Evolutionary conservation across 441 rosid species (phyloP).

Genomic region (Pelargonium cotyledonis): DNA sequence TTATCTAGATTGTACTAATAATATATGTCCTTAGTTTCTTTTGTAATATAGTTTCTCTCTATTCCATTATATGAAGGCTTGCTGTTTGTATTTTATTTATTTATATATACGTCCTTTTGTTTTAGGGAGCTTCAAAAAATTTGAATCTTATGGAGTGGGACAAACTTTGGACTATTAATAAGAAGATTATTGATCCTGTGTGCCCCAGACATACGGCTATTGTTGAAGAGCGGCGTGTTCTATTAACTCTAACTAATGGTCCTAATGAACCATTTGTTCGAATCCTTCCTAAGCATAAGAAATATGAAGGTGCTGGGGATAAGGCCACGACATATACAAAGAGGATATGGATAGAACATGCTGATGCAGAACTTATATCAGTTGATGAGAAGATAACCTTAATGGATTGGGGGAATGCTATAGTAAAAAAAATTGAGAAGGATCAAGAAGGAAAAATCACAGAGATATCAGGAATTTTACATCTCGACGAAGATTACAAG

Average conservation of each 20-base stretch:
- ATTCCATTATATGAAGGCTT: too few species aligned
- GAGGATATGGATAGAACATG: conserved; percentile 71
- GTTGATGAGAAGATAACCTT: conserved; percentile 69
- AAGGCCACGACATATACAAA: conserved; percentile 75
- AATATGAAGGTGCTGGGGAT: conserved; percentile 85
- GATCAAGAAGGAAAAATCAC: conserved; percentile 52
- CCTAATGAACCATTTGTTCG: conserved; percentile 75
- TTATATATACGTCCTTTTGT: neutral
- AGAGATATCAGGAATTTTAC: conserved; percentile 54
- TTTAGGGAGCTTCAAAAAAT: conserved; percentile 83
- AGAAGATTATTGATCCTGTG: conserved; percentile 86
- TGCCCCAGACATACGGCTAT: conserved; percentile 96
- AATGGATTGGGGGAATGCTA: conserved; percentile 98
- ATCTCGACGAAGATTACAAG: conserved; percentile 91
- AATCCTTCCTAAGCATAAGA: conserved; percentile 76
- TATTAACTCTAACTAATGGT: conserved; percentile 57
- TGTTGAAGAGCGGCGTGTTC: conserved; percentile 50
- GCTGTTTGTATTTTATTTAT: neutral
- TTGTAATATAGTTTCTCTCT: too few species aligned
- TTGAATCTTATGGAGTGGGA: conserved; percentile 94
- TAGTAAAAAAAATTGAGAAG: conserved; percentile 62
- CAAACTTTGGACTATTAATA: conserved; percentile 89
- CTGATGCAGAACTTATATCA: conserved; percentile 61
- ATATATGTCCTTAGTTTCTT: too few species aligned
- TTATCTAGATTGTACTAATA: too few species aligned